phyloP scores from a whole-genome alignment of 257 asterid species.

The Striga asiatica region DNA sequence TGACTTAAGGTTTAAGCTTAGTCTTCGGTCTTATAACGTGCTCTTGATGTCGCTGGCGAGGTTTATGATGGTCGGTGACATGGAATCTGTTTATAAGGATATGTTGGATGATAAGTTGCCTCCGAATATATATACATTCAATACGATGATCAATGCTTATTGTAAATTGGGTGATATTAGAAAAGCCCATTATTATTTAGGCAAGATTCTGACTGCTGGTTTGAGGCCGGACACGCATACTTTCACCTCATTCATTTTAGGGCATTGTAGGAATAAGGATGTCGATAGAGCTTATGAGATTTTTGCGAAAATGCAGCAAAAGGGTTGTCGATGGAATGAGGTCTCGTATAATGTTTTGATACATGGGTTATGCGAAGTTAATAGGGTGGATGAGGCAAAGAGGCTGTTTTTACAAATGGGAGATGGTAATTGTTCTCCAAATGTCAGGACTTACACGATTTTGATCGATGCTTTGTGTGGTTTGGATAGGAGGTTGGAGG shows the following conservation, averaged over 20 bases:
- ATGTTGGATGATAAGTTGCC: constrained; percentile 49
- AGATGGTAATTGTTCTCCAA: constrained; percentile 44
- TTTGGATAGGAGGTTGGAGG: constrained; percentile 40
- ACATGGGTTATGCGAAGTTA: constrained; percentile 56
- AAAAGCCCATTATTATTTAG: constrained; percentile 42
- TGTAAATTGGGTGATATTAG: constrained; percentile 60
- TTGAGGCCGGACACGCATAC: constrained; percentile 64
- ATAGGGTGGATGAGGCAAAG: constrained; percentile 47
- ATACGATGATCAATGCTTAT: constrained; percentile 56
- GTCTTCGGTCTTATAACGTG: constrained; percentile 43
- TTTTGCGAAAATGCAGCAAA: constrained; percentile 39
- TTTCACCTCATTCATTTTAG: constrained; percentile 61
- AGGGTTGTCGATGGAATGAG: constrained; percentile 54
- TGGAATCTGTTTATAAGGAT: constrained; percentile 46
- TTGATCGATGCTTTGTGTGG: constrained; percentile 56
- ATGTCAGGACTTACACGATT: constrained; percentile 60
- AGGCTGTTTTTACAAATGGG: constrained; percentile 41
- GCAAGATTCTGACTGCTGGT: constrained; percentile 52
- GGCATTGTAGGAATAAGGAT: constrained; percentile 62
- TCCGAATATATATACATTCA: constrained; percentile 64
- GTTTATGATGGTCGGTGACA: constrained; percentile 42
- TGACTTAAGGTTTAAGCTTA: constrained; percentile 31
- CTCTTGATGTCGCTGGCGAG: constrained; percentile 50
- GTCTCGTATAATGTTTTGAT: constrained; percentile 58
- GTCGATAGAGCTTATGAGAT: constrained; percentile 34